These are phyloP conservation scores for Volvariella surrecta DNA, from an alignment of 1,284 basidiomycete genomes.

Conservation along the genomic window DNA sequence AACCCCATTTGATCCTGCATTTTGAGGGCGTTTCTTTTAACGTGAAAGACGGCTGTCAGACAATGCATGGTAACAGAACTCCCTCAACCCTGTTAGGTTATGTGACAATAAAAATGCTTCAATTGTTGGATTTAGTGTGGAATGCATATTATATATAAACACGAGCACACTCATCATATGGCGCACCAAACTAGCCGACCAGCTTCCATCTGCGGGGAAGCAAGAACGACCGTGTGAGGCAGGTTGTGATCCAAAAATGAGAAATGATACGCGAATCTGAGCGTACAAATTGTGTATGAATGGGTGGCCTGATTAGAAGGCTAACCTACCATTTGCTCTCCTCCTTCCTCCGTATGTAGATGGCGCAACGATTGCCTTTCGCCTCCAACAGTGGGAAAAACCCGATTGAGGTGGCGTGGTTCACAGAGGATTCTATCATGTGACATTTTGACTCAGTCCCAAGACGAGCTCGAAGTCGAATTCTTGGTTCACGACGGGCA, in stretches of 20 bases:
- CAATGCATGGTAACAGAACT: too few relatives aligned
- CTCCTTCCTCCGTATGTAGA: slow-evolving; percentile 17
- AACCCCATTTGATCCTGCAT: not conserved
- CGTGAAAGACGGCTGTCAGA: too few relatives aligned
- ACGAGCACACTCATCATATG: slow-evolving; percentile 13
- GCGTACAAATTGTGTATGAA: slow-evolving; percentile 7
- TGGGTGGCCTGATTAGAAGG: slow-evolving; percentile 20
- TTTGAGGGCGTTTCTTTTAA: too few relatives aligned
- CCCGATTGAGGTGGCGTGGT: slow-evolving; percentile 30
- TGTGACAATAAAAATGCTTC: too few relatives aligned
- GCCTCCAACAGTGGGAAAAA: slow-evolving; percentile 18
- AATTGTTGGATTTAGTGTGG: too few relatives aligned
- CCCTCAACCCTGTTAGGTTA: too few relatives aligned
- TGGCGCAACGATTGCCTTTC: slow-evolving; percentile 20
- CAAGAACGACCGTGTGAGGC: slow-evolving; percentile 11
- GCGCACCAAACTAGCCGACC: slow-evolving; percentile 14
- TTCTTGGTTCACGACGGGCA: slow-evolving; percentile 7
- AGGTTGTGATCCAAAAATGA: slow-evolving; percentile 13
- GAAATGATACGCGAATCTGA: slow-evolving; percentile 15
- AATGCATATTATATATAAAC: slow-evolving; percentile 1
- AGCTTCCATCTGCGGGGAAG: slow-evolving; percentile 3
- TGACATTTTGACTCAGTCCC: slow-evolving; percentile 19
- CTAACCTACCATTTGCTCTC: slow-evolving; percentile 6
- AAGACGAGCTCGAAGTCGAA: slow-evolving; percentile 17
- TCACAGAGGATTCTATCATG: slow-evolving; percentile 25